Evolutionary conservation across 345 rosid genomes (phyloP), one percentile per base, ranked within the genome.

Genomic region (Fremontodendron californicum): DNA sequence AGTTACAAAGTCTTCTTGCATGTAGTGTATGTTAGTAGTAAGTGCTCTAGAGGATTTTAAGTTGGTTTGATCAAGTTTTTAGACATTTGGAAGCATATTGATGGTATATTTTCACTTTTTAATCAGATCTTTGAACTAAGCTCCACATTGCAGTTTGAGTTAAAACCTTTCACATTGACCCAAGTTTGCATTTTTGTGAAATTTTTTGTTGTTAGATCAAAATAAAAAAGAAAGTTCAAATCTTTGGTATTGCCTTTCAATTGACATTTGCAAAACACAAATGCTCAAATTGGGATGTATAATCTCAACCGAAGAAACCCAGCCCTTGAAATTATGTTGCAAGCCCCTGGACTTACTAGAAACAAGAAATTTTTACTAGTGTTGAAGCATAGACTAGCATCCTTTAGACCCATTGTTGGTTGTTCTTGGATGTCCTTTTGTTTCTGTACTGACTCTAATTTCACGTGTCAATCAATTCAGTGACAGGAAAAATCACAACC

Each of bases 401-500:
- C n/a, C n/a, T n/a, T n/a, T n/a, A n/a, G n/a, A n/a, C n/a, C n/a
- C 55, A 33, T 18, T 6, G 23, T 55, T 75, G n/a, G n/a, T 39
- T 35, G 40, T 46, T 63, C 25, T 65, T 73, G 63, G n/a, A 46
- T 43, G 48, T 42, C 33, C 48, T 78, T 52, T 51, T 54, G 35
- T 23, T 67, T 18, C 29, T 18, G 35, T 49, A 46, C 43, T 35
- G 65, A 60, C 45, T 45, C 74, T 51, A 33, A 49, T 63, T 69
- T 71, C 23, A 12, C 11, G 21, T 29, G 79, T 77, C 73, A 49
- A 60, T 78, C 71, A 48, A 67, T 79, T 51, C 76, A 91, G 93
- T 88, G 79, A 91, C 91, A 0, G 96, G 96, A 63, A 91, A 91
- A 81, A 87, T 91, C 79, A 91, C 96, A 23, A 91, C 96, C 18